phyloP scores from a whole-genome alignment of 2,329 filamentous ascomycete species.

The Eutypa lata region DNA sequence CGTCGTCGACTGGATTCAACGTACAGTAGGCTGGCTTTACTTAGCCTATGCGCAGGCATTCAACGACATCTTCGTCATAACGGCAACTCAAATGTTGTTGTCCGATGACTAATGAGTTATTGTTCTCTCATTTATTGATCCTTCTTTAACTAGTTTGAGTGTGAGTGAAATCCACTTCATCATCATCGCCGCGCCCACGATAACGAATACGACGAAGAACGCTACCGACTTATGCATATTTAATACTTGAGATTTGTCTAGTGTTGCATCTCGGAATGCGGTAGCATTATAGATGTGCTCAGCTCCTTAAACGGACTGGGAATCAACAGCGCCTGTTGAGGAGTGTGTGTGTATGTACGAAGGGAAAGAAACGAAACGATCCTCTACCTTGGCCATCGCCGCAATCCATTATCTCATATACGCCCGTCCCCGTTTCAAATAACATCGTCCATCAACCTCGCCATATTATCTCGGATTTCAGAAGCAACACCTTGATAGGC shows the following conservation, averaged over 20 bases:
- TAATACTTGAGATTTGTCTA: neutral
- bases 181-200: neutral
- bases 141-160: no score
- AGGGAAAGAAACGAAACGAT: slow-evolving; percentile 9
- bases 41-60: no score
- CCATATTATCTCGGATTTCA: slow-evolving; percentile 4
- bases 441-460: neutral
- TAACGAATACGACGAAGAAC: neutral
- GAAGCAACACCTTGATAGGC: slow-evolving; percentile 11
- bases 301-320: slow-evolving; percentile 62
- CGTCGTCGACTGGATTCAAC: no score
- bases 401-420: slow-evolving; percentile 8
- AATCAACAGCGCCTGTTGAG: slow-evolving; percentile 7
- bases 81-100: no score
- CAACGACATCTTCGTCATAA: no score
- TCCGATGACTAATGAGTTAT: no score
- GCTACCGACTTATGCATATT: no score
- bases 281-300: slow-evolving; percentile 54
- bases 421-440: slow-evolving; percentile 7
- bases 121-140: no score
- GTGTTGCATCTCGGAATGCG: slow-evolving; percentile 47
- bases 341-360: slow-evolving; percentile 3
- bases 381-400: neutral
- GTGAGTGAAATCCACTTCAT: no score
- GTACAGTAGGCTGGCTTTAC: no score